These are phyloP conservation scores for Biscogniauxia sp. DNA, from an alignment of 2,329 filamentous ascomycete species.

Conservation along the genomic window DNA sequence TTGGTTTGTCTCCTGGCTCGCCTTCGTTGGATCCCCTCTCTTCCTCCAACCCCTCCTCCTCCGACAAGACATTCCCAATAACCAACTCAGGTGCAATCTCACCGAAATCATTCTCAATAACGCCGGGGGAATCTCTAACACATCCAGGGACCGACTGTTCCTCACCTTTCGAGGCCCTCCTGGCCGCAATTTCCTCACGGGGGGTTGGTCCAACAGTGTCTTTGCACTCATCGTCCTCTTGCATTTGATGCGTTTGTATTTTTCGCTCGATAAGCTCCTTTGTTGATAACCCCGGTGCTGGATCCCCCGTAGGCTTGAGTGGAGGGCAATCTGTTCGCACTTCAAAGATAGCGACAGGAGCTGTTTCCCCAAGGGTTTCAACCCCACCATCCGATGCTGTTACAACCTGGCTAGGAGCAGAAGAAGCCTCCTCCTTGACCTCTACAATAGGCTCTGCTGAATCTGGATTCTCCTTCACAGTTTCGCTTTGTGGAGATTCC, in stretches of 20 bases:
- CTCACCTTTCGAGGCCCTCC: slow-evolving; percentile 43
- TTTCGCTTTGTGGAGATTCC: too few relatives aligned
- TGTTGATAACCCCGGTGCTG: neutral
- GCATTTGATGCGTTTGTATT: slow-evolving; percentile 1
- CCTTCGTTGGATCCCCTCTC: slow-evolving; percentile 1
- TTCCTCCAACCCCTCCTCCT: slow-evolving; percentile 4
- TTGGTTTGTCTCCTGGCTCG: slow-evolving; percentile 1
- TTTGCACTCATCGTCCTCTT: slow-evolving; percentile 35
- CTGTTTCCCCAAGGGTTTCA: neutral
- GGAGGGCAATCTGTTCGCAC: neutral
- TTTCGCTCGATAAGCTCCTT: neutral
- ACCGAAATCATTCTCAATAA: slow-evolving; percentile 26
- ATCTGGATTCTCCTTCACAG: too few relatives aligned
- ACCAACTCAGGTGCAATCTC: slow-evolving; percentile 25
- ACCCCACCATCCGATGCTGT: neutral
- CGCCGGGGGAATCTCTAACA: slow-evolving; percentile 36
- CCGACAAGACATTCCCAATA: slow-evolving; percentile 13
- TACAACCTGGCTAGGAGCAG: neutral
- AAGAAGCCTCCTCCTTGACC: slow-evolving; percentile 2
- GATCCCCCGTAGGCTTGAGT: neutral
- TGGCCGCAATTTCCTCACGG: slow-evolving; percentile 31
- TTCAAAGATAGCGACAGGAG: neutral
- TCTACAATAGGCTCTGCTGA: neutral
- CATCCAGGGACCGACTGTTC: slow-evolving; percentile 32
- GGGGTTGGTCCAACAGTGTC: slow-evolving; percentile 40